Evolutionary conservation across 345 rosid species (phyloP).

Genomic region (Citrus maxima): DNA sequence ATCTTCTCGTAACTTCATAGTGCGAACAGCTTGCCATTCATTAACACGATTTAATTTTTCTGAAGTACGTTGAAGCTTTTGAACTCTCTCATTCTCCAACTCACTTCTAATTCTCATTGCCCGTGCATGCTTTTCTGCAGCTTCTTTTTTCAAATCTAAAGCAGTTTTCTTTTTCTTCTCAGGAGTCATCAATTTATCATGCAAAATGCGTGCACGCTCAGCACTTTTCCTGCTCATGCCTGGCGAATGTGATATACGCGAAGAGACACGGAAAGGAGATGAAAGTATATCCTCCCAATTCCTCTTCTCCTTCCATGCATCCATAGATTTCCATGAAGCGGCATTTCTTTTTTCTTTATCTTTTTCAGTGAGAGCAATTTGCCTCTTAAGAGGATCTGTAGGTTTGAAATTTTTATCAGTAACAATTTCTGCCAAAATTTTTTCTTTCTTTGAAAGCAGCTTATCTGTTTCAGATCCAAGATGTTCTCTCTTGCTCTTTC

Average conservation of each 20-base stretch:
- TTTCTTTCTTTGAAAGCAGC: conserved; percentile 43
- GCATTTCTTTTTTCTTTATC: conserved; percentile 57
- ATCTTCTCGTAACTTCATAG: conserved; percentile 66
- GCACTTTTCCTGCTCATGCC: conserved; percentile 65
- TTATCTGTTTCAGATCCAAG: conserved; percentile 40
- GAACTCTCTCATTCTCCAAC: conserved; percentile 74
- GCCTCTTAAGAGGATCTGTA: conserved; percentile 39
- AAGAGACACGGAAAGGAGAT: conserved; percentile 58
- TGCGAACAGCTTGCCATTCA: conserved; percentile 80
- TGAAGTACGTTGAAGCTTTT: conserved; percentile 71
- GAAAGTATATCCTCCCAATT: conserved; percentile 75
- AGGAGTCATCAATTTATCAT: conserved; percentile 67
- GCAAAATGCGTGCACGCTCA: conserved; percentile 66
- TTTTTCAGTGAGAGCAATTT: conserved; percentile 35
- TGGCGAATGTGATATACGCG: conserved; percentile 62
- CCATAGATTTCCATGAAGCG: conserved; percentile 57
- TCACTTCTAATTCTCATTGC: conserved; percentile 72
- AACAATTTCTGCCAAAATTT: conserved; percentile 23
- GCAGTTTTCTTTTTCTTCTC: conserved; percentile 78
- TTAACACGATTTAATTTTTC: conserved; percentile 69
- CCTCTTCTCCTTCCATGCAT: conserved; percentile 84
- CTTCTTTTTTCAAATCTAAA: conserved; percentile 66
- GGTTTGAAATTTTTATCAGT: conserved; percentile 40
- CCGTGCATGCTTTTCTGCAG: conserved; percentile 73
- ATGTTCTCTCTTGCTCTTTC: conserved; percentile 48